phyloP scores from a whole-genome alignment of 179 eudicot genomes.

The Actinidia arguta region DNA sequence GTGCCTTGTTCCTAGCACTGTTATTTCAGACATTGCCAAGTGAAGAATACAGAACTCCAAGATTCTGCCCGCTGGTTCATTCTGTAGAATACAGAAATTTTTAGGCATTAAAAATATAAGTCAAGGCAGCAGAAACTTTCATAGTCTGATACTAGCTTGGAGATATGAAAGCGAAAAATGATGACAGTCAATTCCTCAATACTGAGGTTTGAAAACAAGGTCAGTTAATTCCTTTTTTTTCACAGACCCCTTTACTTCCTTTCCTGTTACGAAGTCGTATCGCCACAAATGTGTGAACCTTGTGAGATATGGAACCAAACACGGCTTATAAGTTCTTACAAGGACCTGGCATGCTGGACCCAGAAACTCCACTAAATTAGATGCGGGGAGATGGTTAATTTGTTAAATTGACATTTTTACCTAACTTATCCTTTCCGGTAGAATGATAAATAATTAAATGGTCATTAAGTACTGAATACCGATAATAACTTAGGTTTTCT shows the following conservation, averaged over 20 bases:
- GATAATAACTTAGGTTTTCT: not conserved
- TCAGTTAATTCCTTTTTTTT: not conserved
- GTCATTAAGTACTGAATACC: not conserved
- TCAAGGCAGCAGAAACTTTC: not conserved
- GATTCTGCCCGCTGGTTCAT: constrained; percentile 76
- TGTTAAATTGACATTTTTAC: not conserved
- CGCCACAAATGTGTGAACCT: not conserved
- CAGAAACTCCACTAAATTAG: constrained; percentile 1
- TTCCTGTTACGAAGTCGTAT: not conserved
- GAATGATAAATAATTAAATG: not conserved
- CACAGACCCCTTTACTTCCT: not conserved
- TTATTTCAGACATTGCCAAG: constrained; percentile 91
- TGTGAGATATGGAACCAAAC: not conserved
- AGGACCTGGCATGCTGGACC: not conserved
- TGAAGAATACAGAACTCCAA: constrained; percentile 90
- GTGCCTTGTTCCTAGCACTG: constrained; percentile 76
- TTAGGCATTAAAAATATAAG: not conserved
- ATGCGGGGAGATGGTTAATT: not conserved
- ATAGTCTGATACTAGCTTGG: not conserved
- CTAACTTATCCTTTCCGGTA: not conserved
- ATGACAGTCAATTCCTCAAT: too few species aligned
- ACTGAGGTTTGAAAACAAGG: not conserved
- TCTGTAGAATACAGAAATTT: constrained; percentile 30
- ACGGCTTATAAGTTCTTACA: not conserved
- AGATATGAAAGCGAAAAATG: not conserved